phyloP scores from a whole-genome alignment of 768 basidiomycete genomes.

The Pleurotus cornucopiae region DNA sequence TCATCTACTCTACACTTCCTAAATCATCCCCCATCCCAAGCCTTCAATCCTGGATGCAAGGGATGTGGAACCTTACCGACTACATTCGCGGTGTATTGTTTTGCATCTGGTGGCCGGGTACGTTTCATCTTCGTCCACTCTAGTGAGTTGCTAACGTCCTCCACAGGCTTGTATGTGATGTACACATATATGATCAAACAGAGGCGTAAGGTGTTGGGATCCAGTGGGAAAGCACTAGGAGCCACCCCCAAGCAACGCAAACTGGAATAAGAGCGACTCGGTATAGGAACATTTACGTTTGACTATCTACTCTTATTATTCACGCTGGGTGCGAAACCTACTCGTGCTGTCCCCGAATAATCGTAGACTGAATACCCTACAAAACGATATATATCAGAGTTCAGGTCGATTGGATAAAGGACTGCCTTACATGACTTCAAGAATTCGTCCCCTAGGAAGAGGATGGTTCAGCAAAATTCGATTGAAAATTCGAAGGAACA shows the following conservation, averaged over 20 bases:
- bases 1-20: constrained; percentile 77
- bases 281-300: background rate
- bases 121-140: constrained; percentile 7
- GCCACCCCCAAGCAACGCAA: constrained; percentile 10
- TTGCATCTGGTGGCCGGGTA: constrained; percentile 87
- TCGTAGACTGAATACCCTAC: constrained; percentile 62
- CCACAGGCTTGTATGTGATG: constrained; percentile 44
- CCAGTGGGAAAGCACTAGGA: constrained; percentile 13
- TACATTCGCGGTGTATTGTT: constrained; percentile 60
- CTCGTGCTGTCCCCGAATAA: constrained; percentile 45
- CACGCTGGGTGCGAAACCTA: constrained; percentile 56
- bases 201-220: constrained; percentile 40
- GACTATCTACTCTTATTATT: constrained; percentile 30
- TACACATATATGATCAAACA: constrained; percentile 54
- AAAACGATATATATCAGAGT: background rate
- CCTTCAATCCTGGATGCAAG: constrained; percentile 35
- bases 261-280: background rate
- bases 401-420: background rate
- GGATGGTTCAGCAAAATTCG: background rate
- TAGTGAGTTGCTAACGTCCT: background rate
- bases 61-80: constrained; percentile 53
- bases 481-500: background rate
- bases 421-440: constrained; percentile 56
- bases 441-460: constrained; percentile 49
- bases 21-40: constrained; percentile 35